Base-by-base conservation (phyloP, 768 basidiomycete species). In the Lepiota brunneoincarnata region DNA sequence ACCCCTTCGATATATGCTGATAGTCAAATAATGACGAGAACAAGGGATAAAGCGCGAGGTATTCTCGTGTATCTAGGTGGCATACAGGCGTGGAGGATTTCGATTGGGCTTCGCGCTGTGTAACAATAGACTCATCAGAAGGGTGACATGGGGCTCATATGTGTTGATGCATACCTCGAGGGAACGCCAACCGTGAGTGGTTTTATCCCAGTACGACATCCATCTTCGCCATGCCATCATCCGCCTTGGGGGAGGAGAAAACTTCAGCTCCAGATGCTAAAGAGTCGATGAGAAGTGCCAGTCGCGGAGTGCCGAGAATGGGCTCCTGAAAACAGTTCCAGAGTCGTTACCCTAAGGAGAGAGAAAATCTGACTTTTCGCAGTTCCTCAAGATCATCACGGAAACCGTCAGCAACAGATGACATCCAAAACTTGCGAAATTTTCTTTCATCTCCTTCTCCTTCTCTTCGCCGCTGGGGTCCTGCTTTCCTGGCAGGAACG, bases 401-500 rank as follows among this genome's bases (percentile, higher is more conserved):
- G 69, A 93, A 94, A 10, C 82, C 90, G 64, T 92, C 89, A 1
- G 84, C 88, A 6, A 93, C 78, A 0, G 86, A 82, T 2, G 82
- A 71, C 90, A 93, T 91, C 91, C 91, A 93, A 63, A 93, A 93
- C 66, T 86, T 85, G 51, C 86, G 74, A 66, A 93, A 93, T 40
- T 75, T 31, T 81, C 81, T 62, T 83, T 85, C 63, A 92, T 65
- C 6, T 66, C 64, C 40, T 77, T 70, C 55, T 91, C 86, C 42
- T 75, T 67, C 12, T 64, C 60, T 28, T 73, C 68, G 20, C 63
- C 67, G 14, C 57, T 57, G 10, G 45, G 55, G 15, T 67, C 50
- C 47, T 61, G 62, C 15, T 59, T 58, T 15, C 68, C 58, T 3
- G 81, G 73, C 11, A 87, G 62, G 61, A 91, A 88, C 1, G 87